Conservation (phyloP, 176 grass and related monocot genomes). For the Zea mays region Zm-B73-REFERENCE-NAM-5.0 NC_050098.1:219134001-219134500, state of each 20-base stretch:
- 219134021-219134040: not conserved
- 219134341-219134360: slow-evolving; percentile 6
- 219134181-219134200: slow-evolving; percentile 25
- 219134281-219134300: slow-evolving; percentile 99
- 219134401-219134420: slow-evolving; percentile 21
- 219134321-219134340: slow-evolving; percentile 96
- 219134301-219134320: slow-evolving; percentile 99
- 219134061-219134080: slow-evolving; percentile 97
- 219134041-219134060: slow-evolving; percentile 20
- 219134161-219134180: slow-evolving; percentile 39
- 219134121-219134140: slow-evolving; percentile 96
- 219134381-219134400: not conserved
- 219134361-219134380: not conserved
- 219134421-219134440: slow-evolving; percentile 3
- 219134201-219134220: slow-evolving; percentile 12
- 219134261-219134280: slow-evolving; percentile 99
- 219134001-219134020: not conserved
- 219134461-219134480: slow-evolving; percentile 17
- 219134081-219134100: slow-evolving; percentile 97
- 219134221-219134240: slow-evolving; percentile 70
- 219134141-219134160: slow-evolving; percentile 99
- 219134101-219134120: slow-evolving; percentile 96
- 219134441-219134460: slow-evolving; percentile 10
- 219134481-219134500: slow-evolving; percentile 25
- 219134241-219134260: slow-evolving; percentile 90